phyloP scores from a whole-genome alignment of 2,329 filamentous ascomycete species.

The Daldinia sp. region DNA sequence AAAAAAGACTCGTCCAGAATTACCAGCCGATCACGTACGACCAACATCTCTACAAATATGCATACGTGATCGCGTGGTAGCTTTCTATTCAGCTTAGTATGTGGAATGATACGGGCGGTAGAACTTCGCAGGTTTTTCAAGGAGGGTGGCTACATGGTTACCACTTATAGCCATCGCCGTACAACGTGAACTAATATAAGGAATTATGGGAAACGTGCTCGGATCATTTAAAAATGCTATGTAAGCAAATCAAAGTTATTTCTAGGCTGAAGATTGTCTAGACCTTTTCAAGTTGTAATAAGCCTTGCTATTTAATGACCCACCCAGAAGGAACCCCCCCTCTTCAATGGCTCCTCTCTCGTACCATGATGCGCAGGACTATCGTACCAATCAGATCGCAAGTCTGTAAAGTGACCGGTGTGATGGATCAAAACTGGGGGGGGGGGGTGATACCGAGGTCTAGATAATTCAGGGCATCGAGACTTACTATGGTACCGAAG shows the following conservation, averaged over 20 bases:
- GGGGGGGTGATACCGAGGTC: slow-evolving; percentile 31
- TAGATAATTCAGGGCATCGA: slow-evolving; percentile 17
- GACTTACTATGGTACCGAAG: slow-evolving; percentile 25
- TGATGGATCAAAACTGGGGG: slow-evolving; percentile 36
- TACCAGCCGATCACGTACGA: slow-evolving; percentile 2
- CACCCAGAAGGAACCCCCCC: slow-evolving; percentile 27
- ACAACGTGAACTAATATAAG: slow-evolving; percentile 8
- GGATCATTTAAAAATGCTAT: slow-evolving; percentile 23
- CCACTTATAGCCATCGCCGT: background rate
- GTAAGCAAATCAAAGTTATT: slow-evolving; percentile 28
- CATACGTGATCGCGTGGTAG: background rate
- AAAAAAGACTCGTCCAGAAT: background rate
- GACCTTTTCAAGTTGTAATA: slow-evolving; percentile 32
- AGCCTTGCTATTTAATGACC: slow-evolving; percentile 30
- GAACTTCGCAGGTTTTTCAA: background rate
- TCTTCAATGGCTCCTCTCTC: slow-evolving; percentile 21
- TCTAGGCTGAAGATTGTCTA: slow-evolving; percentile 38
- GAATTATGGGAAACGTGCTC: slow-evolving; percentile 31
- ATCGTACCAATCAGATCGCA: slow-evolving; percentile 45
- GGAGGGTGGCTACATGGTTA: background rate
- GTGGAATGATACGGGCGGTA: background rate
- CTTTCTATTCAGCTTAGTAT: background rate
- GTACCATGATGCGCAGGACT: slow-evolving; percentile 40
- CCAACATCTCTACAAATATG: slow-evolving; percentile 1
- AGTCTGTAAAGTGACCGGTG: slow-evolving; percentile 44